Conservation (phyloP, 2,329 filamentous ascomycete species). For the Neodidymelliopsis sp. region DNA sequence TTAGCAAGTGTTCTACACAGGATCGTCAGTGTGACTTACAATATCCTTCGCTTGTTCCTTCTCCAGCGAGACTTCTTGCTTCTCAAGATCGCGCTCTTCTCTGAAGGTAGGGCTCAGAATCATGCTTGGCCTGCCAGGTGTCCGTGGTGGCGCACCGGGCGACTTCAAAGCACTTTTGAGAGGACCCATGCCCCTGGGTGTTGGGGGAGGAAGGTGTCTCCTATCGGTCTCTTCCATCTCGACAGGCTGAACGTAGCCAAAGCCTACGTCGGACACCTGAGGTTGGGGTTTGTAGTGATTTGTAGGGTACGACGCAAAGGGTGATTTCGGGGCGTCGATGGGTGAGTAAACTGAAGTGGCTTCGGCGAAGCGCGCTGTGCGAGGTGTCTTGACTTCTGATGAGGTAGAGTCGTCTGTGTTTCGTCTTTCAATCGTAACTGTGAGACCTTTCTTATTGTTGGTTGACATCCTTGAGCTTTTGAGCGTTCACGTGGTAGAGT, state of each 20-base stretch:
- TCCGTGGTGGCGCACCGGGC: constrained; percentile 77
- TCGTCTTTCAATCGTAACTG: constrained; percentile 52
- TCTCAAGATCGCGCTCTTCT: constrained; percentile 87
- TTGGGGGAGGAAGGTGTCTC: constrained; percentile 61
- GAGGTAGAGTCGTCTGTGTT: constrained; percentile 50
- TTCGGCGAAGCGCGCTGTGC: constrained; percentile 81
- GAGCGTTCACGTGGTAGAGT: constrained; percentile 38
- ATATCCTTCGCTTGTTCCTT: constrained; percentile 87
- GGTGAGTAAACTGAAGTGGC: constrained; percentile 81
- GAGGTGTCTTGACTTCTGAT: constrained; percentile 66
- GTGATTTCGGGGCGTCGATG: constrained; percentile 63
- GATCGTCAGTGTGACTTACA: constrained; percentile 65
- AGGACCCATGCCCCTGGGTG: constrained; percentile 74
- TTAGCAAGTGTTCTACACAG: constrained; percentile 40
- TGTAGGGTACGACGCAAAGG: constrained; percentile 60
- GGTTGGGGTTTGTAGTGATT: constrained; percentile 66
- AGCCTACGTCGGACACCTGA: constrained; percentile 86
- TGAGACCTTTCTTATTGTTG: constrained; percentile 53
- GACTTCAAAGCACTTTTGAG: constrained; percentile 91
- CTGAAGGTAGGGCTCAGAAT: constrained; percentile 89
- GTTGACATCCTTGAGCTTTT: constrained; percentile 54
- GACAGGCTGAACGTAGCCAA: constrained; percentile 79
- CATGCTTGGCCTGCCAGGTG: constrained; percentile 66
- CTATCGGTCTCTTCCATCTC: constrained; percentile 61
- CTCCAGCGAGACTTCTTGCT: constrained; percentile 80